phyloP scores from a whole-genome alignment of 139 green algal species.

The Chlamydomonas urium region DNA sequence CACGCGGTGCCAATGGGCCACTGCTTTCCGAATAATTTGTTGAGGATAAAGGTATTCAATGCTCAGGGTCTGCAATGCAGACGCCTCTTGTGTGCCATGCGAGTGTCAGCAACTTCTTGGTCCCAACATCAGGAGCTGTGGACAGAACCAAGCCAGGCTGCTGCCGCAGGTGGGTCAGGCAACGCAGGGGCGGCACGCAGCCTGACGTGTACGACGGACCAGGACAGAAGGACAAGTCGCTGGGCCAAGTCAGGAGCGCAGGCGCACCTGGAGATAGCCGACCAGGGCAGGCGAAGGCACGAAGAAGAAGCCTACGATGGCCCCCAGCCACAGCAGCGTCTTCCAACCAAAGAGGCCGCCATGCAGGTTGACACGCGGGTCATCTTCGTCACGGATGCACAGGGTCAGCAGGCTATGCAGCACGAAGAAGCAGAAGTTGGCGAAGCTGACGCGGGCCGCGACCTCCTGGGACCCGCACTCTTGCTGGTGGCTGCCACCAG shows the following conservation, averaged over 20 bases:
- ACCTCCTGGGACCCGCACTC: slow-evolving; percentile 56
- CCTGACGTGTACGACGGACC: too few species aligned
- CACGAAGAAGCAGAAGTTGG: slow-evolving; percentile 71
- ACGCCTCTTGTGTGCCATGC: too few species aligned
- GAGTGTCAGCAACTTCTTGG: background rate
- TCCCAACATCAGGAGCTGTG: background rate
- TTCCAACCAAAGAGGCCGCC: slow-evolving; percentile 59
- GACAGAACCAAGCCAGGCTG: background rate
- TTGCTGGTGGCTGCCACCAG: too few species aligned
- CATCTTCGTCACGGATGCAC: slow-evolving; percentile 5
- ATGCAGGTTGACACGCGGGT: slow-evolving; percentile 42
- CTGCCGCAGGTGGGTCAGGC: background rate
- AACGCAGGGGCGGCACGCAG: background rate
- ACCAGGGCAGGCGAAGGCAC: slow-evolving; percentile 49
- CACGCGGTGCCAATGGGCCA: background rate
- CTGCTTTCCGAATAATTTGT: too few species aligned
- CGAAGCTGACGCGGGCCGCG: slow-evolving; percentile 70
- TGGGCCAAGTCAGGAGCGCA: background rate
- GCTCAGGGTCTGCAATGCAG: too few species aligned
- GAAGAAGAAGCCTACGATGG: slow-evolving; percentile 58
- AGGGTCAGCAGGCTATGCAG: slow-evolving; percentile 38
- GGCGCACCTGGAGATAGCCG: slow-evolving; percentile 46
- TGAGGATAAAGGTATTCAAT: background rate
- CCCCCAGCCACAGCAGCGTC: slow-evolving; percentile 50
- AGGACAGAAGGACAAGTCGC: background rate